Evolutionary conservation across 495 filamentous ascomycete species (phyloP).

Genomic region (Amniculicola lignicola): DNA sequence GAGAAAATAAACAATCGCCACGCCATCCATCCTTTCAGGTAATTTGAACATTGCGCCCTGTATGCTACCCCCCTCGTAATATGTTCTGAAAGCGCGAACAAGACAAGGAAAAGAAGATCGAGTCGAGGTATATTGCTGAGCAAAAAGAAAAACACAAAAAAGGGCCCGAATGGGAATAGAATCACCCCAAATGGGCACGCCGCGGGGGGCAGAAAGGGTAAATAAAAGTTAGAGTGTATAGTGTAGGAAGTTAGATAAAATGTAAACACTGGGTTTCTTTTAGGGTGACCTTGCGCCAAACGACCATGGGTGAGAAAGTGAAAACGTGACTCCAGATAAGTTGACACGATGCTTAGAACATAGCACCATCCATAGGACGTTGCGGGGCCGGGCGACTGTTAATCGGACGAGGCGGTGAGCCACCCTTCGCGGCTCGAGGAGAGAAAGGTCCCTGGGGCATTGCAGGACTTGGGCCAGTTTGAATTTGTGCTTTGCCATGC

Average conservation of each 20-base stretch:
- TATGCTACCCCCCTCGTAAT: no score
- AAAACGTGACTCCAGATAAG: no score
- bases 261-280: constrained; percentile 2
- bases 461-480: constrained; percentile 18
- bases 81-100: neutral
- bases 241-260: neutral
- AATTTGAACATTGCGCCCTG: no score
- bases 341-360: constrained; percentile 32
- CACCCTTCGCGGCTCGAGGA: constrained; percentile 16
- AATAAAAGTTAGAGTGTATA: neutral
- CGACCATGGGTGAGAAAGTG: neutral
- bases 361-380: constrained; percentile 24
- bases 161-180: neutral
- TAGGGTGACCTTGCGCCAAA: constrained; percentile 3
- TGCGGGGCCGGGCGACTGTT: constrained; percentile 13
- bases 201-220: neutral
- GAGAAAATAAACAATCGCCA: neutral
- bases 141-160: neutral
- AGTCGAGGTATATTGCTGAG: constrained; percentile 26
- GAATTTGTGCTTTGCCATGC: constrained; percentile 16
- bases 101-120: neutral
- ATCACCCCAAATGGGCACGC: neutral
- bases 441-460: constrained; percentile 13
- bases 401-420: constrained; percentile 29
- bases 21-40: neutral